Evolutionary conservation across 257 asterid genomes (phyloP).

Genomic region (Coffea canephora): DNA sequence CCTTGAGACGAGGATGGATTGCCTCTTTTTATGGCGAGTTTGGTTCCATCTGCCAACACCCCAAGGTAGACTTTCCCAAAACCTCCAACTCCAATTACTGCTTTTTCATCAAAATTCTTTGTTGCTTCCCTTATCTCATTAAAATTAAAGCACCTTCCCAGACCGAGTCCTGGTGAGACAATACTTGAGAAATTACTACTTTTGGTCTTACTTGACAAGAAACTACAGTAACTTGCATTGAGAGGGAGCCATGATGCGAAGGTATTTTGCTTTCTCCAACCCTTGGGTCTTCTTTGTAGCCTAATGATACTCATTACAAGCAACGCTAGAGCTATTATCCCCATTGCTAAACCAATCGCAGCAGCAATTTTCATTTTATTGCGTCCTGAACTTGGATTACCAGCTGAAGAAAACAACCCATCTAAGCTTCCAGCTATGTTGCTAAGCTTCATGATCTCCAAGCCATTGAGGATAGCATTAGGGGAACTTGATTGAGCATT

Average conservation of each 20-base stretch:
- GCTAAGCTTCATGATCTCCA: conserved; percentile 92
- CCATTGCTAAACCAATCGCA: conserved; percentile 49
- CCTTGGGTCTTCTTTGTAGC: conserved; percentile 45
- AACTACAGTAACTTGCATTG: conserved; percentile 59
- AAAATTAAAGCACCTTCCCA: conserved; percentile 67
- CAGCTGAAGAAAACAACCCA: conserved; percentile 62
- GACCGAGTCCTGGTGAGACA: conserved; percentile 47
- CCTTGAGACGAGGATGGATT: conserved; percentile 87
- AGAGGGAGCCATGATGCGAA: conserved; percentile 92
- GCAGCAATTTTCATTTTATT: conserved; percentile 41
- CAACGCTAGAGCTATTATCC: conserved; percentile 34
- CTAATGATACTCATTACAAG: conserved; percentile 31
- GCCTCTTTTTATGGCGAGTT: conserved; percentile 82
- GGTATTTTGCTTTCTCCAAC: conserved; percentile 66
- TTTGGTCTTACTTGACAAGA: conserved; percentile 70
- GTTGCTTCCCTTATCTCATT: conserved; percentile 66
- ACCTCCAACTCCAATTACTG: conserved; percentile 82
- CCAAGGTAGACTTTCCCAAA: conserved; percentile 94
- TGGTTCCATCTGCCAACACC: conserved; percentile 52
- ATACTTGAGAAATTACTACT: no score
- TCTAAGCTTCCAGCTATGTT: conserved; percentile 77
- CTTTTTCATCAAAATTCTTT: conserved; percentile 63
- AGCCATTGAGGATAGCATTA: conserved; percentile 77
- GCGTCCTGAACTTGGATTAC: conserved; percentile 23
- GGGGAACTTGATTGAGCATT: conserved; percentile 47